Conservation (phyloP, 352 stramenopile species). For the Phytophthora sp. region DNA sequence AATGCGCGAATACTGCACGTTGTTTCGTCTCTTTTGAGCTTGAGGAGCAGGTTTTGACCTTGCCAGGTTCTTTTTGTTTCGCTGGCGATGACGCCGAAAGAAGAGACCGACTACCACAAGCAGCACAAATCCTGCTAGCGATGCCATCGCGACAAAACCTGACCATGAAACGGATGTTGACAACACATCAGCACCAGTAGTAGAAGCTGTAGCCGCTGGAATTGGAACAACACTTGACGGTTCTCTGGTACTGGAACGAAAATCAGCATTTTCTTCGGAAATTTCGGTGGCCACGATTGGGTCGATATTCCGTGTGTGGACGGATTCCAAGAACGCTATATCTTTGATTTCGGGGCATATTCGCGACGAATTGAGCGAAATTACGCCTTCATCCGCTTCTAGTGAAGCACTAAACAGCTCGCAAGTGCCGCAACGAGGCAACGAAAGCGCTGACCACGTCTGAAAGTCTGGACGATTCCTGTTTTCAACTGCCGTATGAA, state of each 20-base stretch:
- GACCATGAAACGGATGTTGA: conserved; percentile 29
- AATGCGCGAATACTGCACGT: conserved; percentile 40
- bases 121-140: conserved; percentile 21
- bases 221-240: neutral
- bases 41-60: conserved; percentile 18
- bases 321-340: conserved; percentile 29
- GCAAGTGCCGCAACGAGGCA: conserved; percentile 63
- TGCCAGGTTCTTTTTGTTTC: conserved; percentile 17
- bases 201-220: no score
- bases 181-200: conserved; percentile 15
- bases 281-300: neutral
- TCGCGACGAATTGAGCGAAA: neutral
- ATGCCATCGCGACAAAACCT: conserved; percentile 27
- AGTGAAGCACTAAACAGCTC: conserved; percentile 42
- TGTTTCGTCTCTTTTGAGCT: conserved; percentile 18
- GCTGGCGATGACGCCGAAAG: conserved; percentile 10
- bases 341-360: conserved; percentile 46
- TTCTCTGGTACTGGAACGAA: neutral
- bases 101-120: conserved; percentile 26
- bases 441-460: conserved; percentile 46
- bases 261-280: conserved; percentile 1
- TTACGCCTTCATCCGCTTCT: neutral
- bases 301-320: conserved; percentile 22
- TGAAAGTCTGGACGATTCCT: conserved; percentile 31
- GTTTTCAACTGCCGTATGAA: conserved; percentile 19